These are phyloP conservation scores for Xenosphaeropsis pyriputrescens DNA, from an alignment of 2,329 filamentous ascomycete genomes.

Conservation along the genomic window DNA sequence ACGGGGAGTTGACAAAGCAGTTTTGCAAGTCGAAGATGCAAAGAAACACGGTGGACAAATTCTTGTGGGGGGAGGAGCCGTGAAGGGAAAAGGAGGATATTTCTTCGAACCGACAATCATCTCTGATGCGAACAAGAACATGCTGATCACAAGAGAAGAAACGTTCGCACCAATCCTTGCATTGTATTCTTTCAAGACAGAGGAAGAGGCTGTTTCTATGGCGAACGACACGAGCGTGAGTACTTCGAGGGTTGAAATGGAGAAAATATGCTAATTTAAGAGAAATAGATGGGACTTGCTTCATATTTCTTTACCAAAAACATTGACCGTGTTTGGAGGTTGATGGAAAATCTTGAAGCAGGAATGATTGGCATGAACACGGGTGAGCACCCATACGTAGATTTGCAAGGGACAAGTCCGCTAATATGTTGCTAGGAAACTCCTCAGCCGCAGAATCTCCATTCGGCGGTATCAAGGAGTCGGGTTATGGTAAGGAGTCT, in stretches of 20 bases:
- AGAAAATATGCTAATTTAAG: conserved; percentile 3
- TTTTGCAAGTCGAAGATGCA: conserved; percentile 48
- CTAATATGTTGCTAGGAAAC: conserved; percentile 26
- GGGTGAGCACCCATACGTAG: conserved; percentile 20
- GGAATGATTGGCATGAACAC: conserved; percentile 57
- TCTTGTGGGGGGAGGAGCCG: conserved; percentile 43
- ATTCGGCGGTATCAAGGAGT: conserved; percentile 55
- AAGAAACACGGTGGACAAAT: conserved; percentile 45
- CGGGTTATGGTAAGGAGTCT: conserved; percentile 52
- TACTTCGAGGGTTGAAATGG: conserved; percentile 2
- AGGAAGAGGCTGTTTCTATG: conserved; percentile 43
- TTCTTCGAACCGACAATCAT: conserved; percentile 59
- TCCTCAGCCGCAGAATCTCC: conserved; percentile 51
- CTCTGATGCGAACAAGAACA: conserved; percentile 38
- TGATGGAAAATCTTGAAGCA: conserved; percentile 53
- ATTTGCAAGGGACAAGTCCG: background rate
- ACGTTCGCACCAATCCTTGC: conserved; percentile 51
- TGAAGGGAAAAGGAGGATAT: conserved; percentile 36
- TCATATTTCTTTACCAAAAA: conserved; percentile 58
- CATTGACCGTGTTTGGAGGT: conserved; percentile 47
- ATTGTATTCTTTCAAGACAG: conserved; percentile 48
- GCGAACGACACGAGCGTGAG: conserved; percentile 37
- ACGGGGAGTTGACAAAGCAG: conserved; percentile 38
- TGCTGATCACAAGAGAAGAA: conserved; percentile 44
- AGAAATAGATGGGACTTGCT: conserved; percentile 39